These are phyloP conservation scores for Coffea humblotiana DNA, from an alignment of 305 asterid genomes.

Conservation along the genomic window DNA sequence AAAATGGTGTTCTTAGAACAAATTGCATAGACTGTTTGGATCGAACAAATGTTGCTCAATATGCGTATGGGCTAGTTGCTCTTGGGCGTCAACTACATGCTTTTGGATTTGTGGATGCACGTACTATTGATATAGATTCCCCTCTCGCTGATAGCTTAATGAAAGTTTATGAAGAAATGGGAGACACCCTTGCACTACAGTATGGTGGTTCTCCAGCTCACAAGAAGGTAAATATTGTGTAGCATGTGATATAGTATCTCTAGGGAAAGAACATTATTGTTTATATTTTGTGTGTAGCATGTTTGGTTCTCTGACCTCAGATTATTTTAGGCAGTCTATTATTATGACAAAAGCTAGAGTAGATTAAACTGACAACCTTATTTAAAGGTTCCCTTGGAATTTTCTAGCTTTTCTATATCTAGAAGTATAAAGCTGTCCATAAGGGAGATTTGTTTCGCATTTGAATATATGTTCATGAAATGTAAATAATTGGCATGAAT, in stretches of 20 bases:
- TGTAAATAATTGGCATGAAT: background rate
- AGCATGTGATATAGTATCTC: background rate
- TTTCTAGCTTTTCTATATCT: background rate
- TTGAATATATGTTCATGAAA: too few relatives aligned
- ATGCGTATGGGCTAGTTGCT: conserved; percentile 77
- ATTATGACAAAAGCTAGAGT: background rate
- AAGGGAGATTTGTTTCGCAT: background rate
- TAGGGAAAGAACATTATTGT: background rate
- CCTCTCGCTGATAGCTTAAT: conserved; percentile 68
- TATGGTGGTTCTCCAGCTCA: conserved; percentile 99
- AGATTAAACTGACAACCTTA: background rate
- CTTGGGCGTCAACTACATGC: conserved; percentile 80
- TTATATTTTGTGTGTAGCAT: background rate
- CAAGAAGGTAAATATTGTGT: conserved; percentile 61
- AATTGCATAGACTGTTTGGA: conserved; percentile 97
- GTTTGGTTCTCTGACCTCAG: too few relatives aligned
- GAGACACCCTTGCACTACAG: conserved; percentile 92
- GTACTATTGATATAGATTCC: conserved; percentile 55
- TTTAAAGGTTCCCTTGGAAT: background rate
- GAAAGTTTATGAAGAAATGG: conserved; percentile 90
- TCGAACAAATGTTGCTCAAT: conserved; percentile 95
- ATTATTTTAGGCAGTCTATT: too few relatives aligned
- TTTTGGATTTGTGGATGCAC: conserved; percentile 57
- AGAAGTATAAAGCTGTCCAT: background rate
- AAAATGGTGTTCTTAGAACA: conserved; percentile 84